Evolutionary conservation across 306 rosid genomes (phyloP).

Genomic region (Castanea crenata): DNA sequence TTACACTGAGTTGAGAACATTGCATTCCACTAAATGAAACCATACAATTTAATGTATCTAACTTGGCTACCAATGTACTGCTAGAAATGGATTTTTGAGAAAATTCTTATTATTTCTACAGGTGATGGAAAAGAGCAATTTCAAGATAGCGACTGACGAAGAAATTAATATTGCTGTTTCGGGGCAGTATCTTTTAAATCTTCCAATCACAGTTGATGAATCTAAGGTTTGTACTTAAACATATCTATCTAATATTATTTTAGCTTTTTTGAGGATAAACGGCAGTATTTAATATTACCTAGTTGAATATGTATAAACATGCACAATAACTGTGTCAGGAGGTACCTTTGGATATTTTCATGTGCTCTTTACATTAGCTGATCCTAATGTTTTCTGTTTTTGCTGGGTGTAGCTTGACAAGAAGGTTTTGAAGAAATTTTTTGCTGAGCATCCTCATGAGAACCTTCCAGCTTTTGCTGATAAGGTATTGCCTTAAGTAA

Average conservation of each 20-base stretch:
- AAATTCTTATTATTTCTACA: constrained; percentile 24
- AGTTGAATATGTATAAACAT: neutral
- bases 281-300: neutral
- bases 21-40: neutral
- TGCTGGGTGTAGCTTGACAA: constrained; percentile 77
- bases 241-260: neutral
- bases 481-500: constrained; percentile 53
- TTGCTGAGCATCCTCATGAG: constrained; percentile 51
- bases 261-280: neutral
- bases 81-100: constrained; percentile 1
- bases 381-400: constrained; percentile 12
- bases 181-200: constrained; percentile 92
- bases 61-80: neutral
- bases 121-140: constrained; percentile 97
- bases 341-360: constrained; percentile 19
- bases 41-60: neutral
- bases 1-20: constrained; percentile 12
- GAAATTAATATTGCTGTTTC: constrained; percentile 85
- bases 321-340: neutral
- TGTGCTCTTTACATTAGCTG: constrained; percentile 30
- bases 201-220: constrained; percentile 89
- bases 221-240: constrained; percentile 62
- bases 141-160: constrained; percentile 69
- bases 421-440: constrained; percentile 70
- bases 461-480: constrained; percentile 83